Evolutionary conservation across 345 rosid genomes (phyloP).

Genomic region (Brassica incana): DNA sequence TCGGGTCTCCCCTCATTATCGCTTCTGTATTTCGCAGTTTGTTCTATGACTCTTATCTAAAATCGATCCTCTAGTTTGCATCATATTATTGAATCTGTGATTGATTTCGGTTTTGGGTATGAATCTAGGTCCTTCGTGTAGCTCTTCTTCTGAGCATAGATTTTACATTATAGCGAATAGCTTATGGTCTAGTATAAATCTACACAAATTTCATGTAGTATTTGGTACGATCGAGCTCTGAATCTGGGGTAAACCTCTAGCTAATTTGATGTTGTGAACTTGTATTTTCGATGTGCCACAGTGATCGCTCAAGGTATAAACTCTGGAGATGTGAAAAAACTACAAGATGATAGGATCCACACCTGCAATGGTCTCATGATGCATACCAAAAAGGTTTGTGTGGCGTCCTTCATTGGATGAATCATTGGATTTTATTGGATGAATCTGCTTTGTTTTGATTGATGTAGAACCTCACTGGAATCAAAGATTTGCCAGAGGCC

Average conservation of each 20-base stretch:
- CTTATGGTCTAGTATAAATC: neutral
- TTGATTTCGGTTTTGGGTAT: neutral
- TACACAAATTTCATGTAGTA: neutral
- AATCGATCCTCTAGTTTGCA: neutral
- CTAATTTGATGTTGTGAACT: neutral
- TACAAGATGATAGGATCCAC: constrained; percentile 93
- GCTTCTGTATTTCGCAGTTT: neutral
- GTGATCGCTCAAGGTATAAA: constrained; percentile 85
- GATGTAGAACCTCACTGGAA: constrained; percentile 76
- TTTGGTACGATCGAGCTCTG: constrained; percentile 11
- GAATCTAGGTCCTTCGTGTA: neutral
- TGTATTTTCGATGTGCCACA: constrained; percentile 25
- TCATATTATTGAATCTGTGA: neutral
- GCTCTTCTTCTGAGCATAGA: neutral
- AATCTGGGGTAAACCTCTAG: constrained; percentile 1
- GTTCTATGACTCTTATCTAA: neutral
- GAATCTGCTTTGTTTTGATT: neutral
- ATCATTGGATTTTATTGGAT: neutral
- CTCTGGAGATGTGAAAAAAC: constrained; percentile 88
- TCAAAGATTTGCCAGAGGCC: constrained; percentile 95
- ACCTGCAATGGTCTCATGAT: constrained; percentile 98
- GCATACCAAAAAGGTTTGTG: constrained; percentile 85
- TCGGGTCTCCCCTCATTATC: neutral
- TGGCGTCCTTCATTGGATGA: neutral
- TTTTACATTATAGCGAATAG: neutral